Percentiles rank a stretch among this genome's conserved stretches.
phyloP scores from a whole-genome alignment of 768 basidiomycete species.

The Terana coerulea region DNA sequence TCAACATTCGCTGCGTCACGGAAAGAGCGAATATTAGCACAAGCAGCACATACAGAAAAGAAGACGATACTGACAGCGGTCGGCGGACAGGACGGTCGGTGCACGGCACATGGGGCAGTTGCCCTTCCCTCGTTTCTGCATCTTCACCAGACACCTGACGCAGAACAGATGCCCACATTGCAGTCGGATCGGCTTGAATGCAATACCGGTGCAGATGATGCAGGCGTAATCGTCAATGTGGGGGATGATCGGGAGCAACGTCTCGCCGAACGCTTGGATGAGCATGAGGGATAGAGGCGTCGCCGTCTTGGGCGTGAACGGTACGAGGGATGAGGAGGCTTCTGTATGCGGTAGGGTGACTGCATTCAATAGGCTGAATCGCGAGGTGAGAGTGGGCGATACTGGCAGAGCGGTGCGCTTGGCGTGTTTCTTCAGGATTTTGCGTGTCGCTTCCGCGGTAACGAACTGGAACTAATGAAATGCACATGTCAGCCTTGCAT shows the following conservation, averaged over 20 bases:
- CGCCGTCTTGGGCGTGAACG: conserved; percentile 2
- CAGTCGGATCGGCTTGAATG: conserved; percentile 89
- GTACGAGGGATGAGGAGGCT: conserved; percentile 4
- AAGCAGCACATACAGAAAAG: background rate
- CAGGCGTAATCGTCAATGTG: conserved; percentile 83
- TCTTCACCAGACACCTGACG: conserved; percentile 80
- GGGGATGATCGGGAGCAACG: conserved; percentile 75
- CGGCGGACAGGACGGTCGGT: conserved; percentile 70
- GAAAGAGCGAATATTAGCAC: background rate
- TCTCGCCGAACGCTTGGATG: conserved; percentile 80
- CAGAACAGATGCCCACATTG: conserved; percentile 78
- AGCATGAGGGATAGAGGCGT: conserved; percentile 58
- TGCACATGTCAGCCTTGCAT: background rate
- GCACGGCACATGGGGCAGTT: conserved; percentile 86
- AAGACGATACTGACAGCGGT: conserved; percentile 53
- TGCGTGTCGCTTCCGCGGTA: conserved; percentile 85
- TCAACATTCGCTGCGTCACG: conserved; percentile 64
- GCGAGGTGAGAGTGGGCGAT: conserved; percentile 30
- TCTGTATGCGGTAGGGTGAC: background rate
- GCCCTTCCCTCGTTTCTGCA: conserved; percentile 76
- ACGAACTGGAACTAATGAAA: conserved; percentile 68
- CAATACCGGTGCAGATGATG: conserved; percentile 83
- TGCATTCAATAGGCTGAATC: conserved; percentile 6
- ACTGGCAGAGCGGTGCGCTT: conserved; percentile 84
- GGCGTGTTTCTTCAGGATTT: conserved; percentile 92